Percentiles rank a stretch among this genome's conserved stretches.
phyloP scores from a whole-genome alignment of 441 rosid genomes.

The Aquilaria agallochum region DNA sequence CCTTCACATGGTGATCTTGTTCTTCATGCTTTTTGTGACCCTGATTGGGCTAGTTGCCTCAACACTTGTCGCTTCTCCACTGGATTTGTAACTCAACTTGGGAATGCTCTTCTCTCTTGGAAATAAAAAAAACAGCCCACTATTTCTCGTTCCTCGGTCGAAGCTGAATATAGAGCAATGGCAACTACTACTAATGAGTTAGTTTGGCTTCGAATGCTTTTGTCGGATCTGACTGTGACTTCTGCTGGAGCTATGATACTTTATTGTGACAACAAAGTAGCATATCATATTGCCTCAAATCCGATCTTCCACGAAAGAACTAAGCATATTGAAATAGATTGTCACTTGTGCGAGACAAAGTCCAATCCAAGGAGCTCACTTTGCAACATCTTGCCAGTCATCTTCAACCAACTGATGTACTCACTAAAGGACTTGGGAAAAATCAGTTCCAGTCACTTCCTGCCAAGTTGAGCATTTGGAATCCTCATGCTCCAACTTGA shows the following conservation, averaged over 20 bases:
- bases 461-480: too few species aligned
- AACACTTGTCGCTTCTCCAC: not conserved
- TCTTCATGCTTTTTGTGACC: not conserved
- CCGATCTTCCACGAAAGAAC: not conserved
- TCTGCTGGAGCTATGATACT: not conserved
- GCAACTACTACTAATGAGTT: not conserved
- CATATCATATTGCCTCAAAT: not conserved
- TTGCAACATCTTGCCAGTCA: not conserved
- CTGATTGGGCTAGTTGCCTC: constrained; percentile 3
- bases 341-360: constrained; percentile 1
- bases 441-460: too few species aligned
- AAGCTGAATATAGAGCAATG: constrained; percentile 11
- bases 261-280: constrained; percentile 1
- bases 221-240: not conserved
- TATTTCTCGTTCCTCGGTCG: not conserved
- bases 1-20: not conserved
- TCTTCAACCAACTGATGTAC: not conserved
- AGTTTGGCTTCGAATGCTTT: not conserved
- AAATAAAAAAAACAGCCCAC: constrained; percentile 6
- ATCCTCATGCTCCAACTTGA: too few species aligned
- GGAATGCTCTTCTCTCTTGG: not conserved
- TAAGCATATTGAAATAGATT: constrained; percentile 4
- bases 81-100: constrained; percentile 7
- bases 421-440: not conserved
- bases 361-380: not conserved